Conservation (phyloP, 148 eudicot genomes). For the Suaeda aralocaspica region DNA sequence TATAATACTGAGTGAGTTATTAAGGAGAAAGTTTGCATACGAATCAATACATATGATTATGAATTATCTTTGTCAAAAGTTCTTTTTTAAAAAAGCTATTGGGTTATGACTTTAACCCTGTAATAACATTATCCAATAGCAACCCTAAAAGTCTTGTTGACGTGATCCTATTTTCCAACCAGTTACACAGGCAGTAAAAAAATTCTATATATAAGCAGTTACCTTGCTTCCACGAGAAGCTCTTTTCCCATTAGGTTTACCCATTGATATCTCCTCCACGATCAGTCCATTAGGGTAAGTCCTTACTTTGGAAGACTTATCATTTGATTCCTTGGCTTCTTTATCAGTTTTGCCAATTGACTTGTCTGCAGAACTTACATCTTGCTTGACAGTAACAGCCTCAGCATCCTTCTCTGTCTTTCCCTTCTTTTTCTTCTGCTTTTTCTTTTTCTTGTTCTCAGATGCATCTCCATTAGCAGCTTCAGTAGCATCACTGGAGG, state of each 20-base stretch:
- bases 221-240: slow-evolving; percentile 81
- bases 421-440: slow-evolving; percentile 51
- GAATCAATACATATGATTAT: no score
- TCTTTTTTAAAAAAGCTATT: no score
- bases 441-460: slow-evolving; percentile 46
- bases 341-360: slow-evolving; percentile 26
- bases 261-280: slow-evolving; percentile 60
- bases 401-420: slow-evolving; percentile 40
- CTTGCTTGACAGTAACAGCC: slow-evolving; percentile 26
- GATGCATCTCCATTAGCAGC: slow-evolving; percentile 23
- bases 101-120: no score
- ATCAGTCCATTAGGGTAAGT: slow-evolving; percentile 63
- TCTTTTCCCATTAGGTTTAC: slow-evolving; percentile 66
- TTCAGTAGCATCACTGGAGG: slow-evolving; percentile 20
- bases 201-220: no score
- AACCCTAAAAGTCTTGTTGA: no score
- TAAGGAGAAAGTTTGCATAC: no score
- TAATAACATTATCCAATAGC: no score
- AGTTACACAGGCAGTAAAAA: no score
- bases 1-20: no score
- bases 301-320: slow-evolving; percentile 52
- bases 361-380: slow-evolving; percentile 26
- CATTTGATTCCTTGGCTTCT: slow-evolving; percentile 36
- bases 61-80: no score
- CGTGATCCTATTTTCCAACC: no score